Percentiles rank a stretch among this genome's conserved stretches.
phyloP scores from a whole-genome alignment of 129 eudicot genomes.

The Chrysanthemum lavandulifolium region DNA sequence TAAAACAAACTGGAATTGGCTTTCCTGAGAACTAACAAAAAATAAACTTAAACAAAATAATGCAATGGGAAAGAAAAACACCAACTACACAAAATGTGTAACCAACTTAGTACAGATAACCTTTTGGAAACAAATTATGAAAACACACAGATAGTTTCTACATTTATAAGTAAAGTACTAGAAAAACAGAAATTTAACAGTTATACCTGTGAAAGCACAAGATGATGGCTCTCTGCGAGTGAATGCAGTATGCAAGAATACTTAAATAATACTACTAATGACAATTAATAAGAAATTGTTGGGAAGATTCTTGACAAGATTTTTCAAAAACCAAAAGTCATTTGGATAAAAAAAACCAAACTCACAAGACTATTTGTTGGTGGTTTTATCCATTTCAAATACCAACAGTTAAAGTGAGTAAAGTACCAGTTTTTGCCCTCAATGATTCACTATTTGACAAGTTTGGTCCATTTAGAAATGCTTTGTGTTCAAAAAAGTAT shows the following conservation, averaged over 20 bases:
- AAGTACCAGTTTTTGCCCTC: not conserved
- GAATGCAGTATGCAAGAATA: constrained; percentile 30
- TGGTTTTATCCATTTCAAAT: not conserved
- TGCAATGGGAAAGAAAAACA: not conserved
- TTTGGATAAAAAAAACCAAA: constrained; percentile 8
- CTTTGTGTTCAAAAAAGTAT: not conserved
- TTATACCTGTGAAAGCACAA: constrained; percentile 28
- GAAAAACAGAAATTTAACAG: not conserved
- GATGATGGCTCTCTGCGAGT: constrained; percentile 40
- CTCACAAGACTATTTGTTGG: not conserved
- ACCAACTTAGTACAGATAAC: not conserved
- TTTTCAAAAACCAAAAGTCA: constrained; percentile 27
- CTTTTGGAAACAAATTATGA: not conserved
- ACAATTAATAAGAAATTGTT: not conserved
- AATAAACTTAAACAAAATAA: too few relatives aligned
- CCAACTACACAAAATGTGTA: not conserved
- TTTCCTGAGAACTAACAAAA: too few relatives aligned
- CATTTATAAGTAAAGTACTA: not conserved
- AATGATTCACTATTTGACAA: not conserved
- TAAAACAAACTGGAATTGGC: too few relatives aligned
- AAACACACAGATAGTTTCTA: not conserved
- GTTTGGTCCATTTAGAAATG: not conserved
- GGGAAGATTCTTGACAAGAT: constrained; percentile 16
- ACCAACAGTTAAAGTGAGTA: not conserved
- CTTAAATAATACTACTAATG: not conserved